Percentiles rank a stretch among this genome's conserved stretches.
These are phyloP conservation scores for Colletotrichum kahawae DNA, from an alignment of 2,329 filamentous ascomycete genomes.

Conservation along the genomic window DNA sequence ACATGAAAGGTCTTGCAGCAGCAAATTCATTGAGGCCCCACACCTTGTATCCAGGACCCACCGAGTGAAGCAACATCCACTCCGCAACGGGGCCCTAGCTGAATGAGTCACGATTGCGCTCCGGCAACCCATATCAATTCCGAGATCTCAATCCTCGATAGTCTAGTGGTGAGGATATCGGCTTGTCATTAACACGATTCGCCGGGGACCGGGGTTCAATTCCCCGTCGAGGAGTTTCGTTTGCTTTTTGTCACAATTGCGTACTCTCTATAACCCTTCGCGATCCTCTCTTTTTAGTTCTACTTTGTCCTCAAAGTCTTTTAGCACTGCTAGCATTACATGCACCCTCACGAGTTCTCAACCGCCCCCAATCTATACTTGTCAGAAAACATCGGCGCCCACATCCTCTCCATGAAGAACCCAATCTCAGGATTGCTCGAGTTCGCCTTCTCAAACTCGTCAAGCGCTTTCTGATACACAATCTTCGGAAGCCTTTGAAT, in stretches of 20 bases:
- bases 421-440: conserved; percentile 21
- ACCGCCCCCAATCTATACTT: conserved; percentile 3
- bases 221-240: background rate
- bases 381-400: conserved; percentile 21
- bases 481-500: conserved; percentile 8
- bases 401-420: conserved; percentile 24
- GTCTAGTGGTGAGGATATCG: conserved; percentile 15
- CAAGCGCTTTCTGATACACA: conserved; percentile 5
- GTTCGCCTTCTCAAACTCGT: conserved; percentile 19
- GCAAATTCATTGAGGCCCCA: background rate
- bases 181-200: background rate
- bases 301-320: background rate
- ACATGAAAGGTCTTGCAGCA: background rate
- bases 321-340: background rate
- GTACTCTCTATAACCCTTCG: background rate
- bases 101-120: background rate
- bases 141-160: background rate
- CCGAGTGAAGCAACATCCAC: background rate
- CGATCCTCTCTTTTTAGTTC: background rate
- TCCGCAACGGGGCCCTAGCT: background rate
- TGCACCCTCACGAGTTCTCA: background rate
- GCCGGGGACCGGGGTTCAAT: conserved; percentile 10
- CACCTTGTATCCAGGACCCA: background rate
- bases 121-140: background rate
- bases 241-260: background rate